A percentile compares a stretch with the other conserved stretches of the same genome.
Conservation (phyloP, 805 yeast species). For the Candida sakaeoensis region DNA sequence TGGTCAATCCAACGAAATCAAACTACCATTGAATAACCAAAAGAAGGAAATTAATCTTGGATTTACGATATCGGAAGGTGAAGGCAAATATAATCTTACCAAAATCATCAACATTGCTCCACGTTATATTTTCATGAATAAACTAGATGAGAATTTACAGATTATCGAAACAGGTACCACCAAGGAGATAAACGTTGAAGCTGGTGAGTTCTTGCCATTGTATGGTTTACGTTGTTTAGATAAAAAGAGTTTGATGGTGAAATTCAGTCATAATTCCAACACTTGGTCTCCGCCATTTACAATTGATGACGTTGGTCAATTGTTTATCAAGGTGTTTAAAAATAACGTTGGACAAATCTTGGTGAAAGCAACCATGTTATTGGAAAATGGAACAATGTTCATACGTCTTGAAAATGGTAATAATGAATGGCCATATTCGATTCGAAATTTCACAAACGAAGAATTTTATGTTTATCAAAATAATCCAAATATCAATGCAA, state of each 20-base stretch:
- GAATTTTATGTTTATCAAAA: slow-evolving; percentile 85
- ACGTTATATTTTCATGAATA: slow-evolving; percentile 70
- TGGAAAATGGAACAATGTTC: slow-evolving; percentile 82
- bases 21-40: slow-evolving; percentile 44
- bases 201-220: slow-evolving; percentile 52
- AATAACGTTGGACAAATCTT: slow-evolving; percentile 65
- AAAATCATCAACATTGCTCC: slow-evolving; percentile 82
- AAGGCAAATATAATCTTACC: slow-evolving; percentile 73
- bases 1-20: slow-evolving; percentile 68
- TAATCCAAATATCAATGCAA: slow-evolving; percentile 68
- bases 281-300: slow-evolving; percentile 88
- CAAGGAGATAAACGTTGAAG: slow-evolving; percentile 40
- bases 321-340: slow-evolving; percentile 65
- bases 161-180: slow-evolving; percentile 69
- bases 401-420: slow-evolving; percentile 70
- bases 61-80: slow-evolving; percentile 71
- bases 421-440: slow-evolving; percentile 87
- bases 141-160: slow-evolving; percentile 50
- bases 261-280: slow-evolving; percentile 52
- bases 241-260: slow-evolving; percentile 58
- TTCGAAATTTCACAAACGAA: slow-evolving; percentile 83
- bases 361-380: slow-evolving; percentile 64
- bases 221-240: slow-evolving; percentile 57
- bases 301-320: slow-evolving; percentile 79
- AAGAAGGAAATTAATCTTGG: slow-evolving; percentile 72